These are phyloP conservation scores for Melaleuca alternifolia DNA, from an alignment of 345 rosid species.

Conservation along the genomic window DNA sequence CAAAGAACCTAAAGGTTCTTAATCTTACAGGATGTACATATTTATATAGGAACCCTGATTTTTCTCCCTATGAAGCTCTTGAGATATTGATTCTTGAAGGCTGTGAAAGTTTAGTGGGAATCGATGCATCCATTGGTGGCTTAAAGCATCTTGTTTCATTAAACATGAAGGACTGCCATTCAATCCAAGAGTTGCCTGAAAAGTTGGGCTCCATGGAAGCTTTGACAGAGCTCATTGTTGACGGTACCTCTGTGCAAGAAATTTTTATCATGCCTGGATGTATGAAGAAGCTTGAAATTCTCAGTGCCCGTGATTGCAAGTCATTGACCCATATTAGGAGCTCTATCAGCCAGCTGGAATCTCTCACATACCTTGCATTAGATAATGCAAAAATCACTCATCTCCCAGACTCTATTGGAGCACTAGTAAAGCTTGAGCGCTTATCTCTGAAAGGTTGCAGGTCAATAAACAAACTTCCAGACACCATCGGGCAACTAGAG, in stretches of 20 bases:
- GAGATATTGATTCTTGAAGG: conserved; percentile 10
- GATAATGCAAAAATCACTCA: conserved; percentile 4
- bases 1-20: conserved; percentile 10
- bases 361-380: conserved; percentile 4
- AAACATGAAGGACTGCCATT: conserved; percentile 7
- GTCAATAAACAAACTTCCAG: conserved; percentile 9
- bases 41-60: conserved; percentile 1
- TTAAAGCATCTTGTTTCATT: conserved; percentile 1
- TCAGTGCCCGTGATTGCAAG: conserved; percentile 9
- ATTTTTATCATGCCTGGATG: conserved; percentile 3
- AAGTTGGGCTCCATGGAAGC: conserved; percentile 1
- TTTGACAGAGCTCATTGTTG: conserved; percentile 5
- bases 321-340: background rate
- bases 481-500: conserved; percentile 4
- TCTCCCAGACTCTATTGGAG: conserved; percentile 6
- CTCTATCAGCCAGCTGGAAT: conserved; percentile 9
- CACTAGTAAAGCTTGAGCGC: background rate
- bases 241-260: conserved; percentile 8
- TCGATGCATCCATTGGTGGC: conserved; percentile 9
- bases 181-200: conserved; percentile 4
- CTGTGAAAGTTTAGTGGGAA: conserved; percentile 5
- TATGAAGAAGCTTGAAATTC: conserved; percentile 1
- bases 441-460: conserved; percentile 3
- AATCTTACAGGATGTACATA: conserved; percentile 1
- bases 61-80: conserved; percentile 1